Evolutionary conservation across 805 yeast genomes (phyloP).

Genomic region (Pichia ethanolica): DNA sequence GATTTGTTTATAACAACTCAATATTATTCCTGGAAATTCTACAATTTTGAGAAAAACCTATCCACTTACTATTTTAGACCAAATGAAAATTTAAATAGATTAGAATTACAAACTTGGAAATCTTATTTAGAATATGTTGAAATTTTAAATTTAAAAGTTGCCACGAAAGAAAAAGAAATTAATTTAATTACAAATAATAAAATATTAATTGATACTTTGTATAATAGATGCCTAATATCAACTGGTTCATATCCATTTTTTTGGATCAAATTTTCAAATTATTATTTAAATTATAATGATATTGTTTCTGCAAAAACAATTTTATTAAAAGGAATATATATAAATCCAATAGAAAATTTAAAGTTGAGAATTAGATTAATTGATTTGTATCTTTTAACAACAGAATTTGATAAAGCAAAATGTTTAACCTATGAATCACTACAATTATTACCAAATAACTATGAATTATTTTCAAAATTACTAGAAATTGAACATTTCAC

Average conservation of each 20-base stretch:
- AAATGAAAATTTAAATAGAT: constrained; percentile 25
- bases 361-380: constrained; percentile 33
- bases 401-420: constrained; percentile 33
- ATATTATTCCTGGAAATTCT: constrained; percentile 42
- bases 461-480: constrained; percentile 35
- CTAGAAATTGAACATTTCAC: constrained; percentile 31
- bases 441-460: constrained; percentile 26
- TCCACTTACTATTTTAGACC: constrained; percentile 32
- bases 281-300: constrained; percentile 26
- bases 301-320: constrained; percentile 32
- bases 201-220: constrained; percentile 28
- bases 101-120: constrained; percentile 53
- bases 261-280: constrained; percentile 46
- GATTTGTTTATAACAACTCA: constrained; percentile 53
- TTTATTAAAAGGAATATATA: constrained; percentile 30
- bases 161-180: constrained; percentile 17
- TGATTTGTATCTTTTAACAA: constrained; percentile 36
- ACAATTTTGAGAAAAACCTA: constrained; percentile 40
- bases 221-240: constrained; percentile 42
- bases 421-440: constrained; percentile 21
- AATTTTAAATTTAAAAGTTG: constrained; percentile 17
- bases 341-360: constrained; percentile 23
- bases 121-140: constrained; percentile 51
- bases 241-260: constrained; percentile 38
- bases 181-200: constrained; percentile 16